phyloP scores from a whole-genome alignment of 2,329 filamentous ascomycete genomes.

The Aspergillus sp. region DNA sequence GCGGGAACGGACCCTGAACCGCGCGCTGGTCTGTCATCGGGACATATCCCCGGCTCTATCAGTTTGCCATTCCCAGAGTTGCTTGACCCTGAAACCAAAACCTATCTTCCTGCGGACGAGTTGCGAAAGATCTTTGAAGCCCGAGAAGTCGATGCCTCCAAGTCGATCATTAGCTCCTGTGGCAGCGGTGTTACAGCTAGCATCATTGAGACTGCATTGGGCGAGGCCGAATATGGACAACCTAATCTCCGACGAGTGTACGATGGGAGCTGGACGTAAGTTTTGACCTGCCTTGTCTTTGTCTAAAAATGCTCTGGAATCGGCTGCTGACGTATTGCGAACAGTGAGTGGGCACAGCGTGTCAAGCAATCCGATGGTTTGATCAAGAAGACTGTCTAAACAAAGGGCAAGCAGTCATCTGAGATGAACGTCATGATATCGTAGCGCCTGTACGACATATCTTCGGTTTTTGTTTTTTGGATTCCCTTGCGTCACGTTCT shows the following conservation, averaged over 20 bases:
- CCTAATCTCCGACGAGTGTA: slow-evolving; percentile 70
- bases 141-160: slow-evolving; percentile 73
- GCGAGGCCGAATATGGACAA: slow-evolving; percentile 69
- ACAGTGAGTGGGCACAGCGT: slow-evolving; percentile 49
- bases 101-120: slow-evolving; percentile 67
- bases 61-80: slow-evolving; percentile 76
- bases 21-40: slow-evolving; percentile 76
- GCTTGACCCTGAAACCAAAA: slow-evolving; percentile 77
- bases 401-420: too few relatives aligned
- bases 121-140: slow-evolving; percentile 70
- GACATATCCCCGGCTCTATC: slow-evolving; percentile 85
- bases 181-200: slow-evolving; percentile 93
- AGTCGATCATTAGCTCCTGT: slow-evolving; percentile 81
- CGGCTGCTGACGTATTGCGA: not conserved
- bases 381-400: slow-evolving; percentile 33
- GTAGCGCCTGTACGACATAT: too few relatives aligned
- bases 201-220: slow-evolving; percentile 80
- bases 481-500: too few relatives aligned
- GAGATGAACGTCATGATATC: too few relatives aligned
- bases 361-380: slow-evolving; percentile 42
- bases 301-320: not conserved
- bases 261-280: slow-evolving; percentile 97
- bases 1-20: slow-evolving; percentile 81
- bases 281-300: slow-evolving; percentile 20
- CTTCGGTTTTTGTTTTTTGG: too few relatives aligned